Evolutionary conservation across 2,329 filamentous ascomycete species (phyloP).

Genomic region (Penicillium paneum): DNA sequence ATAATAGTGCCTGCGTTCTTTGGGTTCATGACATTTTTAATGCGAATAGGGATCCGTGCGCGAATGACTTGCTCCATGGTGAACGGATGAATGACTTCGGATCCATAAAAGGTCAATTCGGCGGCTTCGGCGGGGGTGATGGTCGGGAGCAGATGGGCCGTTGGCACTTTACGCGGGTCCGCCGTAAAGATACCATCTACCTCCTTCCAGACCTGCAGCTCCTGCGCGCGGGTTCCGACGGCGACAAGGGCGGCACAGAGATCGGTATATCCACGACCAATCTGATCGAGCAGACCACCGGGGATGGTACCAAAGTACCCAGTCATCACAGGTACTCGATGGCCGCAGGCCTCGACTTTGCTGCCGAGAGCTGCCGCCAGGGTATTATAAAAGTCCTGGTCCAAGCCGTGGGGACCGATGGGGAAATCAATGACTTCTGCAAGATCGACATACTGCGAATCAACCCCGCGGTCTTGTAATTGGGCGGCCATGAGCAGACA

Average conservation of each 20-base stretch:
- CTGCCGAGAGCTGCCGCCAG: slow-evolving; percentile 60
- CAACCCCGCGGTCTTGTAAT: slow-evolving; percentile 74
- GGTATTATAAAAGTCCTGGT: slow-evolving; percentile 66
- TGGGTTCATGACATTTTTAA: slow-evolving; percentile 69
- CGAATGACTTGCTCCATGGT: slow-evolving; percentile 91
- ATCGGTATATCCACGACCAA: slow-evolving; percentile 95
- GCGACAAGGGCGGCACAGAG: slow-evolving; percentile 89
- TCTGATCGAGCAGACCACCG: slow-evolving; percentile 83
- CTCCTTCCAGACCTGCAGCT: slow-evolving; percentile 98
- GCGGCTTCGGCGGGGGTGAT: slow-evolving; percentile 95
- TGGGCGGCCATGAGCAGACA: slow-evolving; percentile 87
- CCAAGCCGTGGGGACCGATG: slow-evolving; percentile 54
- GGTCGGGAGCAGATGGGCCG: slow-evolving; percentile 78
- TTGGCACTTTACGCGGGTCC: slow-evolving; percentile 85
- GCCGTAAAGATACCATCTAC: slow-evolving; percentile 91
- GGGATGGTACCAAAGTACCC: slow-evolving; percentile 95
- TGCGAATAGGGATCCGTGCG: slow-evolving; percentile 63
- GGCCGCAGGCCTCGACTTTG: slow-evolving; percentile 63
- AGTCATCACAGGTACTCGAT: slow-evolving; percentile 74
- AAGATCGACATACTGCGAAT: slow-evolving; percentile 86
- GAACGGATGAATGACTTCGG: slow-evolving; percentile 96
- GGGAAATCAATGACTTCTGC: slow-evolving; percentile 73
- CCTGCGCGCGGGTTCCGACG: slow-evolving; percentile 79
- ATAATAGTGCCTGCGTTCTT: slow-evolving; percentile 61
- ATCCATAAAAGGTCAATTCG: slow-evolving; percentile 89